Percentiles rank a stretch among this genome's conserved stretches.
These are phyloP conservation scores for Mortierella antarctica DNA, from an alignment of 192 early-diverging fungal genomes.

Conservation along the genomic window DNA sequence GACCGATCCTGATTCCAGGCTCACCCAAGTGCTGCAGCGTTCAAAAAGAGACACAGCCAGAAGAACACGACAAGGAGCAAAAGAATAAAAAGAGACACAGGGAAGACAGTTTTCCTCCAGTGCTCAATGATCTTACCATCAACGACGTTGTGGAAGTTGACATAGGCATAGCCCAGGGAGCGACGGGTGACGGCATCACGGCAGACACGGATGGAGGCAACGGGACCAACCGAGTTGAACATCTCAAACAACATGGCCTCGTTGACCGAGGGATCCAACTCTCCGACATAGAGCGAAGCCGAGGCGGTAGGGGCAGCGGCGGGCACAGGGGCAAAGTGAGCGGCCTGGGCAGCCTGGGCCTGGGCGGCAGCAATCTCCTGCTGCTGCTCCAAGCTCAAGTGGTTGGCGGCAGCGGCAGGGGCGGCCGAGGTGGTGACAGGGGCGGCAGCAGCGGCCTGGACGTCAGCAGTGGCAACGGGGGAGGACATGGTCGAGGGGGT, in stretches of 20 bases:
- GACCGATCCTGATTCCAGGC: no score
- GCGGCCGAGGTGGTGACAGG: constrained; percentile 47
- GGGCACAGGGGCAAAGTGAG: constrained; percentile 53
- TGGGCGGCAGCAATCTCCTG: constrained; percentile 63
- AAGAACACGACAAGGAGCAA: not conserved
- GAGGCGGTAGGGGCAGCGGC: constrained; percentile 64
- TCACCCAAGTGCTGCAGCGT: no score
- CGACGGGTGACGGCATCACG: constrained; percentile 97
- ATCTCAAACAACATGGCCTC: constrained; percentile 98
- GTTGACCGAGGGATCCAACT: constrained; percentile 95
- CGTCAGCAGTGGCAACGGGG: constrained; percentile 41
- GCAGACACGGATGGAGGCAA: constrained; percentile 98
- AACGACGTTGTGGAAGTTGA: constrained; percentile 94
- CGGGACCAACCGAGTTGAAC: constrained; percentile 95
- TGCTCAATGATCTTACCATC: constrained; percentile 64
- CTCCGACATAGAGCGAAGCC: constrained; percentile 95
- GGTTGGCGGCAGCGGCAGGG: constrained; percentile 55
- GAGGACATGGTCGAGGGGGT: constrained; percentile 29
- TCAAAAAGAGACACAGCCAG: not conserved
- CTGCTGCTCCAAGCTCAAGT: constrained; percentile 60
- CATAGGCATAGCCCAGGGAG: constrained; percentile 97
- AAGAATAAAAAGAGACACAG: not conserved
- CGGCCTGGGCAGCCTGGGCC: constrained; percentile 57
- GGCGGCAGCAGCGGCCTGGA: constrained; percentile 53
- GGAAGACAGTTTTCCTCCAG: not conserved